Evolutionary conservation across 225 moss, liverwort and hornwort genomes (phyloP).

Genomic region (Asterella californica): DNA sequence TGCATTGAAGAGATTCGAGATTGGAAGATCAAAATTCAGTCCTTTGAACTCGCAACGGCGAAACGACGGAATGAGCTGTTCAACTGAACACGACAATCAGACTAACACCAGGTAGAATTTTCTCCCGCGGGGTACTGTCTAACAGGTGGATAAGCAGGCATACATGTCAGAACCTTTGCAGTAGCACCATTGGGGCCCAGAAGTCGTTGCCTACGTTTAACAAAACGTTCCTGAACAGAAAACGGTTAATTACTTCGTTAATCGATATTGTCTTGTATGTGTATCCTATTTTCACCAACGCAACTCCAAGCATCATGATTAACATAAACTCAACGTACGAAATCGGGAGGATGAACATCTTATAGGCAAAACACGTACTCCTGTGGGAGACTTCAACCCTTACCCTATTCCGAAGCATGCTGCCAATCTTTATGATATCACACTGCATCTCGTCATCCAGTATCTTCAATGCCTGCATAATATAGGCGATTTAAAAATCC

Average conservation of each 20-base stretch:
- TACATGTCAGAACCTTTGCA: conserved; percentile 62
- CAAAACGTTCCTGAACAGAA: conserved; percentile 80
- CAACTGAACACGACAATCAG: not conserved
- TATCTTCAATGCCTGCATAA: conserved; percentile 78
- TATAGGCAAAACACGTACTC: not conserved
- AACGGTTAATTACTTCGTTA: too few species aligned
- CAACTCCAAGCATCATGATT: not conserved
- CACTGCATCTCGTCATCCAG: conserved; percentile 96
- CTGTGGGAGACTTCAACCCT: not conserved
- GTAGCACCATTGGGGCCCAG: conserved; percentile 96
- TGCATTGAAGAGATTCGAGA: conserved; percentile 20
- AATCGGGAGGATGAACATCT: not conserved
- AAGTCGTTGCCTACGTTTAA: conserved; percentile 91
- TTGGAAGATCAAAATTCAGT: not conserved
- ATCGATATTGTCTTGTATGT: not conserved
- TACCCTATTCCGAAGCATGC: conserved; percentile 85
- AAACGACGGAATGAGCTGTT: not conserved
- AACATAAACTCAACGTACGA: not conserved
- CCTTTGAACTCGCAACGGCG: not conserved
- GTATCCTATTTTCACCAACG: too few species aligned
- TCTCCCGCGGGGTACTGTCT: not conserved
- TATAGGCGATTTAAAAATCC: not conserved
- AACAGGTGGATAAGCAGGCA: conserved; percentile 29
- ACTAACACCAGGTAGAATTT: not conserved
- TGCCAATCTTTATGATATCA: conserved; percentile 94